Conservation (phyloP, 2,329 filamentous ascomycete species). For the Periglandula ipomoeae region DNA sequence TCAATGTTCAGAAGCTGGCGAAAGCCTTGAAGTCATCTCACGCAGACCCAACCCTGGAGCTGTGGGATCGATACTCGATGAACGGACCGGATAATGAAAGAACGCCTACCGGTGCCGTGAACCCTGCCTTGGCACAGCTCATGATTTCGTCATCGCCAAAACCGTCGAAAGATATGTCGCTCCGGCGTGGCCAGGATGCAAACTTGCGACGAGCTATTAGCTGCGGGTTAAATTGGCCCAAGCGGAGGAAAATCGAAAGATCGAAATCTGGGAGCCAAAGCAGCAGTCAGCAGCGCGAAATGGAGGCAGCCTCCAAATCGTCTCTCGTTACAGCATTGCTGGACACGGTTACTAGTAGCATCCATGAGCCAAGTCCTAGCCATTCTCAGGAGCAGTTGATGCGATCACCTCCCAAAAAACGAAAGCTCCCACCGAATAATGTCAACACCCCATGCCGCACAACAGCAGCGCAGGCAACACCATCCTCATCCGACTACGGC, state of each 20-base stretch:
- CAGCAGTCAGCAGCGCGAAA: constrained; percentile 27
- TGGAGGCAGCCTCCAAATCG: constrained; percentile 43
- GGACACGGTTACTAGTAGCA: constrained; percentile 51
- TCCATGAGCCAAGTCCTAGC: constrained; percentile 32
- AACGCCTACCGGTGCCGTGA: constrained; percentile 36
- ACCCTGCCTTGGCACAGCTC: constrained; percentile 53
- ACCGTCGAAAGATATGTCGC: constrained; percentile 33
- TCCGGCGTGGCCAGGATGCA: constrained; percentile 29
- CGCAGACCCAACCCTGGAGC: constrained; percentile 61
- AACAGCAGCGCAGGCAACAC: constrained; percentile 11
- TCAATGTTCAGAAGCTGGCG: constrained; percentile 51
- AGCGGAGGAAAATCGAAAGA: constrained; percentile 53
- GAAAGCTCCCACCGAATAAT: constrained; percentile 15
- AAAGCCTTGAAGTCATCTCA: constrained; percentile 56
- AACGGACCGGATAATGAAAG: constrained; percentile 30
- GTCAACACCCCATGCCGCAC: constrained; percentile 14
- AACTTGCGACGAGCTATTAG: constrained; percentile 56
- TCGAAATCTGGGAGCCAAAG: constrained; percentile 27
- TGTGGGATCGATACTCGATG: constrained; percentile 68
- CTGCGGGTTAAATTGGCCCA: constrained; percentile 63
- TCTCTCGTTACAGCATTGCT: constrained; percentile 54
- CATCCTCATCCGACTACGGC: constrained; percentile 38
- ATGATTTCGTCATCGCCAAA: constrained; percentile 65
- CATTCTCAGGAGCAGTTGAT: constrained; percentile 19
- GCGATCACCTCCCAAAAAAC: constrained; percentile 36